Percentiles rank a stretch among this genome's conserved stretches.
phyloP scores from a whole-genome alignment of 768 basidiomycete species.

The Pisolithus tinctorius region DNA sequence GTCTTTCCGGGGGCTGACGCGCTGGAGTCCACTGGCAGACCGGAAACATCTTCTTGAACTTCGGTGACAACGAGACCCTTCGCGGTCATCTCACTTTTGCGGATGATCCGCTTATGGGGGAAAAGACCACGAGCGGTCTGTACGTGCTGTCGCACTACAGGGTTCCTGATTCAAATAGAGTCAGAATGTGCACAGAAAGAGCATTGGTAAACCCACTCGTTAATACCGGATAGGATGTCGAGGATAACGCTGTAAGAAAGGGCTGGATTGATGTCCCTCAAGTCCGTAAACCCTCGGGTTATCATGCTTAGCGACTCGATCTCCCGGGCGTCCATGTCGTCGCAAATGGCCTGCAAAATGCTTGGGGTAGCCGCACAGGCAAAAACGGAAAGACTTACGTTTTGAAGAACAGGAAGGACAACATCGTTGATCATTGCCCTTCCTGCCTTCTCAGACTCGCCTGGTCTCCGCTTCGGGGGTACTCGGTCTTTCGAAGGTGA shows the following conservation, averaged over 20 bases:
- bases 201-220: slow-evolving; percentile 57
- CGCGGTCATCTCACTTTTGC: slow-evolving; percentile 81
- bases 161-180: slow-evolving; percentile 45
- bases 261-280: slow-evolving; percentile 76
- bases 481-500: slow-evolving; percentile 31
- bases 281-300: slow-evolving; percentile 80
- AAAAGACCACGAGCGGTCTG: slow-evolving; percentile 76
- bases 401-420: slow-evolving; percentile 70
- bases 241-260: slow-evolving; percentile 84
- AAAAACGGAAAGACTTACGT: slow-evolving; percentile 37
- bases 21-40: slow-evolving; percentile 35
- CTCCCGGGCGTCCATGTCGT: slow-evolving; percentile 84
- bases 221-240: slow-evolving; percentile 84
- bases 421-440: slow-evolving; percentile 73
- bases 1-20: slow-evolving; percentile 26
- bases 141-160: slow-evolving; percentile 74
- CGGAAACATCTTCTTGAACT: slow-evolving; percentile 64
- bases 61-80: slow-evolving; percentile 81
- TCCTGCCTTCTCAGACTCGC: slow-evolving; percentile 61
- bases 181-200: slow-evolving; percentile 2
- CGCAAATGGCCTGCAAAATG: slow-evolving; percentile 52
- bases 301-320: slow-evolving; percentile 89
- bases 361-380: slow-evolving; percentile 1
- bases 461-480: slow-evolving; percentile 43
- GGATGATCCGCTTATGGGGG: slow-evolving; percentile 70